Conservation (phyloP, 352 stramenopile genomes). For the Phytopythium ostracodes region DNA sequence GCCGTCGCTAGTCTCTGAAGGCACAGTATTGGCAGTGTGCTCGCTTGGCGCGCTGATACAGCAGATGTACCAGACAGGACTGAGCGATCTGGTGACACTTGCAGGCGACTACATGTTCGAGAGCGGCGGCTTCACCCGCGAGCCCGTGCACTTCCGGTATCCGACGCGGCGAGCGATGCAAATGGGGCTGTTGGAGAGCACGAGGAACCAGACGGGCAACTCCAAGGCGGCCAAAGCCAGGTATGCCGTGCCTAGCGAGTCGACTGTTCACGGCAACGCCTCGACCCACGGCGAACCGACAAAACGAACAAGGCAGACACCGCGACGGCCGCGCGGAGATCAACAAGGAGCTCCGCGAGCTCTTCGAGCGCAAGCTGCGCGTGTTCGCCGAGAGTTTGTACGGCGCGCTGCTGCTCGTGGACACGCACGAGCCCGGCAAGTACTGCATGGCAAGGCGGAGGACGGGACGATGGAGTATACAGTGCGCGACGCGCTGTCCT, state of each 20-base stretch:
- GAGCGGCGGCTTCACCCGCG: conserved; percentile 17
- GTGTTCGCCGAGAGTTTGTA: conserved; percentile 16
- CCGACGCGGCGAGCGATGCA: conserved; percentile 18
- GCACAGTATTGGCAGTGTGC: conserved; percentile 20
- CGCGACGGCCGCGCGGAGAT: not conserved
- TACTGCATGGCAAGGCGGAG: conserved; percentile 10
- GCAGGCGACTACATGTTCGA: conserved; percentile 34
- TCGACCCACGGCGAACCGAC: not conserved
- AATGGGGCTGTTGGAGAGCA: conserved; percentile 19
- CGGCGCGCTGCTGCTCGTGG: conserved; percentile 21
- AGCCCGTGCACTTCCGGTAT: conserved; percentile 15
- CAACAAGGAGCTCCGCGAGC: conserved; percentile 8
- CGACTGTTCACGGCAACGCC: not conserved
- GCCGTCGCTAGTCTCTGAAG: conserved; percentile 12
- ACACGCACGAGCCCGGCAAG: conserved; percentile 17
- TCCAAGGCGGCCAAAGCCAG: not conserved
- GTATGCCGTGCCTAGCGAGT: not conserved
- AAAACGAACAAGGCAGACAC: not conserved
- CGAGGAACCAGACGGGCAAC: too few species aligned
- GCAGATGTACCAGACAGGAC: conserved; percentile 31
- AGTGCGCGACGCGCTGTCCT: conserved; percentile 20
- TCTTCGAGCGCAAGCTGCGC: conserved; percentile 26
- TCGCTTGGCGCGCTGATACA: conserved; percentile 30
- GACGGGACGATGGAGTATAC: conserved; percentile 18
- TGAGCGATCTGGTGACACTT: conserved; percentile 27